phyloP scores from a whole-genome alignment of 2,329 filamentous ascomycete genomes.

The Aspergillus oerlinghausenensis region DNA sequence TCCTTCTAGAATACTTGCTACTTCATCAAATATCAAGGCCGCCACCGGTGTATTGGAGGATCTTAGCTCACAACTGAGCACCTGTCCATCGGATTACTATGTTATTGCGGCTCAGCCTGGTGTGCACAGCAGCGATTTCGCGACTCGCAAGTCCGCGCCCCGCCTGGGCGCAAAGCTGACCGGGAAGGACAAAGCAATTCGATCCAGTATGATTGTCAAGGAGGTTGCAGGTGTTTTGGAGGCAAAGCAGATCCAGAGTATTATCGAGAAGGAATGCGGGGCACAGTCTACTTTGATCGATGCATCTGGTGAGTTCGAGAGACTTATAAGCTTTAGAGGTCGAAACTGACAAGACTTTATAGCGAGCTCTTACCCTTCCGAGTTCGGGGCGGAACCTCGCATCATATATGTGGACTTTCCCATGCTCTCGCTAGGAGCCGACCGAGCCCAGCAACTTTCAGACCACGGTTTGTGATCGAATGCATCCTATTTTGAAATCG shows the following conservation, averaged over 20 bases:
- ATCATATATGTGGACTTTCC: constrained; percentile 45
- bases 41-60: constrained; percentile 40
- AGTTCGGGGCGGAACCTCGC: constrained; percentile 35
- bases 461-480: constrained; percentile 38
- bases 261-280: constrained; percentile 47
- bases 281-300: constrained; percentile 42
- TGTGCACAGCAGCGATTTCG: constrained; percentile 65
- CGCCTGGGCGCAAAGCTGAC: constrained; percentile 51
- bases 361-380: constrained; percentile 39
- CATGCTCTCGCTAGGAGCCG: constrained; percentile 31
- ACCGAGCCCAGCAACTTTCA: constrained; percentile 37
- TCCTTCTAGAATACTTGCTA: constrained; percentile 33
- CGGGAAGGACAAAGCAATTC: constrained; percentile 47
- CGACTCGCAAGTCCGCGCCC: constrained; percentile 47
- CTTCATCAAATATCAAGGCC: constrained; percentile 41
- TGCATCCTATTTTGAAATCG: background rate
- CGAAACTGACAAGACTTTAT: constrained; percentile 13
- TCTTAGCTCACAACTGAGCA: constrained; percentile 48
- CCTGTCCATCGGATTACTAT: constrained; percentile 72
- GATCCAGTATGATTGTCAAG: constrained; percentile 49
- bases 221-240: constrained; percentile 52
- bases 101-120: constrained; percentile 74
- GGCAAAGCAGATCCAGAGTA: constrained; percentile 35
- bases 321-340: background rate
- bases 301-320: constrained; percentile 34